Conservation (phyloP, 257 asterid genomes). For the Phtheirospermum japonicum region DNA sequence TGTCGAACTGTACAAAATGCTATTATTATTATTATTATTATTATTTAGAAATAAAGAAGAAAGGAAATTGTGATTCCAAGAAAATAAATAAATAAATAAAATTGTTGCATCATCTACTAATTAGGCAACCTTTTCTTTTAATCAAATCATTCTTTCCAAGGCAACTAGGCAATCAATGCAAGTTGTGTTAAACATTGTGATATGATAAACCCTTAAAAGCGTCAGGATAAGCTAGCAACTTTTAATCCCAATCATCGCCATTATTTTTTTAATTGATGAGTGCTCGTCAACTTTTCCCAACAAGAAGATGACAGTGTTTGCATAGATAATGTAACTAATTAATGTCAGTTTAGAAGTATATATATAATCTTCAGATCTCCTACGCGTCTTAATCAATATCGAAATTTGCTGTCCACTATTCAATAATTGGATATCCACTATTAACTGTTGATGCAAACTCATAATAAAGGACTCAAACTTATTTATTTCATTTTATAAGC, state of each 20-base stretch:
- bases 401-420: slow-evolving; percentile 12
- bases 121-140: not conserved
- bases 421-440: slow-evolving; percentile 7
- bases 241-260: slow-evolving; percentile 15
- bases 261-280: slow-evolving; percentile 18
- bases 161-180: slow-evolving; percentile 6
- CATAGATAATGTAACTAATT: not conserved
- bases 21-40: too few species aligned
- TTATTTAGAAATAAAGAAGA: too few species aligned
- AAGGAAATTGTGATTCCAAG: too few species aligned
- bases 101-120: not conserved
- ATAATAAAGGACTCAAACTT: too few species aligned
- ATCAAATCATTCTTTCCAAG: not conserved
- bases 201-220: slow-evolving; percentile 13
- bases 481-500: too few species aligned
- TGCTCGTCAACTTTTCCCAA: not conserved
- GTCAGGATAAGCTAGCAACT: slow-evolving; percentile 25
- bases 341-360: not conserved
- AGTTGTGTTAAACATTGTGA: not conserved
- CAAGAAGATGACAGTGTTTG: not conserved
- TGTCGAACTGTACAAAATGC: too few species aligned
- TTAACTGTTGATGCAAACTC: not conserved
- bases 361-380: not conserved
- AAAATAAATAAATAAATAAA: too few species aligned
- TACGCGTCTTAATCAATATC: not conserved